Base-by-base conservation (phyloP, 2,329 filamentous ascomycete species). In the Paraconiothyrium sp. region DNA sequence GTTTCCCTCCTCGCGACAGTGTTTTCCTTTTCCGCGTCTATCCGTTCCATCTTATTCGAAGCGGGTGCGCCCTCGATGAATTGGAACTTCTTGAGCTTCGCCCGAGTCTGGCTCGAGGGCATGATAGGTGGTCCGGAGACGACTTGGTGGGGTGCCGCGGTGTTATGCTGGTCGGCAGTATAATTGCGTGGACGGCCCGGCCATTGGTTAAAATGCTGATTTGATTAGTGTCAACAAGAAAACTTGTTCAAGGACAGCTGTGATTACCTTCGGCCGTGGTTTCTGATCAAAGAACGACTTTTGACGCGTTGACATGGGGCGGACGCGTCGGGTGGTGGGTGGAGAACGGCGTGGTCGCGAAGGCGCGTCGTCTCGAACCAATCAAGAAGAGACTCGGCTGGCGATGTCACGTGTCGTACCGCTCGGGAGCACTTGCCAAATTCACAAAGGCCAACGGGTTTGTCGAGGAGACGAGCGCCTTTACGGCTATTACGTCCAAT, bases 21-120 rank as follows among this genome's bases (percentile, higher is more conserved):
- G 54, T 84, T 84, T 69, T 84, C 82, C 65, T 84, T 84, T 58
- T 83, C 78, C 30, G 71, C 73, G 65, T 80, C 75, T 44, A 59
- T 63, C 68, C 72, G 57, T 60, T 62, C 69, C 14, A 54, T 51
- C 32, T 54, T 39, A 10, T 72, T 65, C 11, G 63, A 57, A 30
- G 67, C 59, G 1, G 74, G 76, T 60, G 72, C 65, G 63, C 76
- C 78, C 55, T 81, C 74, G 64, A 80, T 73, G 69, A 86, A 86
- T 67, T 84, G 82, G 65, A 87, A 88, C 34, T 82, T 80, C 71
- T 84, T 84, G 58, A 88, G 76, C 73, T 87, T 88, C 4, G 81
- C 80, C 60, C 82, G 84, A 3, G 85, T 84, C 64, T 84, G 80
- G 4, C 81, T 79, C 11, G 84, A 87, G 8, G 85, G 81, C 57